Conservation (phyloP, 1,284 basidiomycete genomes). For the Meira miltonrushii region DNA sequence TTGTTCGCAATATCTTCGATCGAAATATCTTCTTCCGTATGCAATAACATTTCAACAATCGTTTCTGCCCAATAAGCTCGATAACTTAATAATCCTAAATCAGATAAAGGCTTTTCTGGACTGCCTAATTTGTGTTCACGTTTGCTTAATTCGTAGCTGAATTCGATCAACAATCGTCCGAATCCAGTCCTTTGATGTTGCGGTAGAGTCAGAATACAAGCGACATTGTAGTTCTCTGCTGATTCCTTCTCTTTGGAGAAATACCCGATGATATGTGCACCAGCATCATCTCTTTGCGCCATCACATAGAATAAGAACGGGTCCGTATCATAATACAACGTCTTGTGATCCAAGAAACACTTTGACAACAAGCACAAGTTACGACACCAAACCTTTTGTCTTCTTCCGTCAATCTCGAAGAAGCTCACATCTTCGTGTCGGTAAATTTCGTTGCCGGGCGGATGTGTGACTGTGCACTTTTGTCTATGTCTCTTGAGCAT, state of each 20-base stretch:
- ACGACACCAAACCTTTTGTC: conserved; percentile 99
- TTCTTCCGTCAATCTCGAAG: conserved; percentile 95
- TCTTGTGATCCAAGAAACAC: conserved; percentile 99
- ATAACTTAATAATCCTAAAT: conserved; percentile 87
- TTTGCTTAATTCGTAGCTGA: conserved; percentile 96
- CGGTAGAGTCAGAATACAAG: conserved; percentile 98
- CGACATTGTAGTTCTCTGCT: conserved; percentile 84
- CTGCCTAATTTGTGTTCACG: conserved; percentile 91
- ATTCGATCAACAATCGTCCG: conserved; percentile 92
- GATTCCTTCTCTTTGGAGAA: conserved; percentile 98
- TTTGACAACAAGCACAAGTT: conserved; percentile 98
- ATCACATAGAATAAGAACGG: conserved; percentile 99
- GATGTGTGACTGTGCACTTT: conserved; percentile 88
- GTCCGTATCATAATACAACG: conserved; percentile 98
- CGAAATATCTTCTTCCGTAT: conserved; percentile 65
- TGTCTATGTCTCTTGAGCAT: conserved; percentile 65
- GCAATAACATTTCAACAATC: conserved; percentile 83
- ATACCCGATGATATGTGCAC: conserved; percentile 93
- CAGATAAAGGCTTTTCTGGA: conserved; percentile 94
- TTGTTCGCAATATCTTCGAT: conserved; percentile 96
- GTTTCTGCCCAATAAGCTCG: conserved; percentile 96
- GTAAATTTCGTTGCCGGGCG: conserved; percentile 98
- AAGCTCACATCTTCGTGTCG: conserved; percentile 81
- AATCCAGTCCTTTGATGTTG: conserved; percentile 85
- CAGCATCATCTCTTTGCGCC: conserved; percentile 80